A percentile compares a stretch with the other conserved stretches of the same genome.
Conservation (phyloP, 371 early-diverging fungal species). For the Enteropsectra breve region DNA sequence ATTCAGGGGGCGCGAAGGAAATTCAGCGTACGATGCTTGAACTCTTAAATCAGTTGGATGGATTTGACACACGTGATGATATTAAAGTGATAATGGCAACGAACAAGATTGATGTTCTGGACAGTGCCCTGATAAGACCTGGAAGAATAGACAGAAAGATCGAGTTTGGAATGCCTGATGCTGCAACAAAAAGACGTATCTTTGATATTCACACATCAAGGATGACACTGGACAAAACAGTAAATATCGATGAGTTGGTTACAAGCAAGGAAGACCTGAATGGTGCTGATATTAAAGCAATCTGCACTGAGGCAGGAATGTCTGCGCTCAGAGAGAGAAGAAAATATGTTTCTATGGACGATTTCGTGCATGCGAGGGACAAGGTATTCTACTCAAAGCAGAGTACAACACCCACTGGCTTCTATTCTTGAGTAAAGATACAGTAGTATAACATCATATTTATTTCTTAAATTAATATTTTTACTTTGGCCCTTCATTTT, state of each 20-base stretch:
- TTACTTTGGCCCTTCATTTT: neutral
- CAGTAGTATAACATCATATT: no score
- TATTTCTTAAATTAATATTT: neutral
- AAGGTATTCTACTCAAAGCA: slow-evolving; percentile 95
- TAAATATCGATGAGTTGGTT: slow-evolving; percentile 91
- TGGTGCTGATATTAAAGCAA: slow-evolving; percentile 99
- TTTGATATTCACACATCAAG: slow-evolving; percentile 93
- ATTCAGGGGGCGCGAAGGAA: slow-evolving; percentile 90
- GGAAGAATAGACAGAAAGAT: slow-evolving; percentile 99
- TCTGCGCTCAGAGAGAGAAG: slow-evolving; percentile 93
- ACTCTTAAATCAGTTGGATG: slow-evolving; percentile 95
- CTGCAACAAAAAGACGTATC: slow-evolving; percentile 91
- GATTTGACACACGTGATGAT: slow-evolving; percentile 96
- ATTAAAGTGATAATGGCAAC: slow-evolving; percentile 99
- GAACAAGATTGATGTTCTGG: slow-evolving; percentile 92
- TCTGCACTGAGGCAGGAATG: slow-evolving; percentile 98
- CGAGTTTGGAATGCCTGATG: slow-evolving; percentile 96
- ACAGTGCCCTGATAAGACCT: slow-evolving; percentile 97
- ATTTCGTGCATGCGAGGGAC: slow-evolving; percentile 93
- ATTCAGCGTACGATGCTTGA: slow-evolving; percentile 99
- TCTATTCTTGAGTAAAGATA: slow-evolving; percentile 58
- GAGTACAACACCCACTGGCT: slow-evolving; percentile 62
- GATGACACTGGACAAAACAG: slow-evolving; percentile 90
- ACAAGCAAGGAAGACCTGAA: slow-evolving; percentile 94
- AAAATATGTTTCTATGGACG: slow-evolving; percentile 91